Evolutionary conservation across 257 asterid genomes (phyloP).

Genomic region (Jaltomata sinuosa): DNA sequence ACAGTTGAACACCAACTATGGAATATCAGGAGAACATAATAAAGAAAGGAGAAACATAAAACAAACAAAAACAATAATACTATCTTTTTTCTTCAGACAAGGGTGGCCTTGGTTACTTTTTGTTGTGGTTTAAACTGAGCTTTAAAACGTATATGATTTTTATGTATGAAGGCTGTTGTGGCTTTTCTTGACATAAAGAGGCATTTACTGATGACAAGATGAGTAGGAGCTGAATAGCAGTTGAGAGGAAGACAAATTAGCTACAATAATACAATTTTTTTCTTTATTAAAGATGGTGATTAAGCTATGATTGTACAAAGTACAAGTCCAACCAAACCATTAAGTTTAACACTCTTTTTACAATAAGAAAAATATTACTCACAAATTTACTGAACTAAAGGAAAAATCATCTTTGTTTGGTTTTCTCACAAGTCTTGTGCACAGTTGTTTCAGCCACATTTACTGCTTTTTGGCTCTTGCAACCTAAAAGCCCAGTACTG

Average conservation of each 20-base stretch:
- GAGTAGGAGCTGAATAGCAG: neutral
- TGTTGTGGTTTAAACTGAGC: neutral
- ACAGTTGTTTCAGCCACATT: slow-evolving; percentile 34
- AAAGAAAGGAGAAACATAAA: neutral
- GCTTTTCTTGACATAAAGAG: slow-evolving; percentile 14
- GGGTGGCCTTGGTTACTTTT: slow-evolving; percentile 5
- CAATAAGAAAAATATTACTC: neutral
- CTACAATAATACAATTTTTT: neutral
- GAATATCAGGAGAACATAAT: neutral
- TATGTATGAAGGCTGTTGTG: slow-evolving; percentile 8
- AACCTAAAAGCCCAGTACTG: slow-evolving; percentile 44
- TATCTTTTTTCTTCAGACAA: slow-evolving; percentile 7
- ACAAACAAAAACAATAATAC: neutral
- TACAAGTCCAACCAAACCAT: neutral
- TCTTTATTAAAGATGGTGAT: neutral
- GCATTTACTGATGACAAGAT: neutral
- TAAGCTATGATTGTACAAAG: neutral
- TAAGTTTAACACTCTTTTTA: neutral
- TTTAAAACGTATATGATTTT: neutral
- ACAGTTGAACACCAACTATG: neutral
- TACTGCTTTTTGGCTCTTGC: slow-evolving; percentile 50
- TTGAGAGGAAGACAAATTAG: neutral
- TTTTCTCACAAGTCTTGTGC: slow-evolving; percentile 13
- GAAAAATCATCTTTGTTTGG: slow-evolving; percentile 3
- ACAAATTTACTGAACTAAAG: neutral